Percentiles rank a stretch among this genome's conserved stretches.
phyloP scores from a whole-genome alignment of 2,329 filamentous ascomycete species.

The Pseudocercospora crystallina region DNA sequence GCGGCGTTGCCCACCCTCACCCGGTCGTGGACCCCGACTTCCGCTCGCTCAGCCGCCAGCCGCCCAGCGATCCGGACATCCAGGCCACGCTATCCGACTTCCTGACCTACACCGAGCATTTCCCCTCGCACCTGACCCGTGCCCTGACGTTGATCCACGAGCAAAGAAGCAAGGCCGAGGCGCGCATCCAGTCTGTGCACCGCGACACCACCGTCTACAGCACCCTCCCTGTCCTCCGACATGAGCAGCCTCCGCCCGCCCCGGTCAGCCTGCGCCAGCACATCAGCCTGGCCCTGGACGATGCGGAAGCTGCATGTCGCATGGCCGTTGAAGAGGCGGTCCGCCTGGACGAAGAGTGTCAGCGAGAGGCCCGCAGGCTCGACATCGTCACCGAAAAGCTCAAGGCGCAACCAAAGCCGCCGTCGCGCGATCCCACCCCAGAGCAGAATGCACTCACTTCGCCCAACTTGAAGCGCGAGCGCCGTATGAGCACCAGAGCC shows the following conservation, averaged over 20 bases:
- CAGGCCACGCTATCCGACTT: conserved; percentile 67
- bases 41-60: conserved; percentile 35
- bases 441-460: conserved; percentile 35
- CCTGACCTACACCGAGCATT: conserved; percentile 68
- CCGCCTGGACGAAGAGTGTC: conserved; percentile 36
- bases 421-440: conserved; percentile 60
- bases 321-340: conserved; percentile 38
- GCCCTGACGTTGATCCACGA: conserved; percentile 62
- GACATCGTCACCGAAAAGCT: conserved; percentile 62
- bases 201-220: conserved; percentile 50
- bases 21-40: conserved; percentile 26
- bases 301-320: conserved; percentile 34
- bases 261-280: conserved; percentile 53
- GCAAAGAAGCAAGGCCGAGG: conserved; percentile 47
- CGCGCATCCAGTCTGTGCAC: conserved; percentile 47
- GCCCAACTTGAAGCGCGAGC: conserved; percentile 36
- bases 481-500: conserved; percentile 29
- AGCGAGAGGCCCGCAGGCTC: conserved; percentile 51
- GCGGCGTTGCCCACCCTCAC: conserved; percentile 22
- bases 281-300: conserved; percentile 54
- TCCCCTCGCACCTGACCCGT: conserved; percentile 63
- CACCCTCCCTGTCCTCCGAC: conserved; percentile 50
- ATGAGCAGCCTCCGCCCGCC: conserved; percentile 47
- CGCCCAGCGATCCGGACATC: conserved; percentile 57
- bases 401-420: conserved; percentile 60